Evolutionary conservation across 192 early-diverging fungal genomes (phyloP).

Genomic region (Allomyces javanicus): DNA sequence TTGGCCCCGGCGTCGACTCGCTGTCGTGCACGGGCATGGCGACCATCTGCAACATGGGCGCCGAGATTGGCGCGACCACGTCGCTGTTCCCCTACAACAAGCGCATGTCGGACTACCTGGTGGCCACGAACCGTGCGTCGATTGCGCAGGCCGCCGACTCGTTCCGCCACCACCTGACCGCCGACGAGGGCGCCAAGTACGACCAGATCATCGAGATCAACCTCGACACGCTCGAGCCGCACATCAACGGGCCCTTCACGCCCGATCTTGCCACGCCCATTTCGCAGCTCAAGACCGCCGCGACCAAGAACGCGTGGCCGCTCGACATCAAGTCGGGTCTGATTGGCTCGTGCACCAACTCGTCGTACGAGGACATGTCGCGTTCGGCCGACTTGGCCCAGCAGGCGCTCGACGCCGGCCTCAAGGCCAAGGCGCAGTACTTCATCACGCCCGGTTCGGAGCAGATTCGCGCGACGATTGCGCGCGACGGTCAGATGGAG

Average conservation of each 20-base stretch:
- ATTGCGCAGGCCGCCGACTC: conserved; percentile 60
- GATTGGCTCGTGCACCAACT: conserved; percentile 98
- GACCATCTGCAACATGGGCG: conserved; percentile 99
- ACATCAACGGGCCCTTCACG: conserved; percentile 95
- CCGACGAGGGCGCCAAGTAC: conserved; percentile 72
- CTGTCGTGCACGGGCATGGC: conserved; percentile 96
- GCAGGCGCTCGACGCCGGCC: conserved; percentile 58
- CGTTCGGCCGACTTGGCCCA: conserved; percentile 73
- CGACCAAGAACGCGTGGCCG: conserved; percentile 72
- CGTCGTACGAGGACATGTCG: conserved; percentile 92
- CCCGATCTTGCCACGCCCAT: conserved; percentile 86
- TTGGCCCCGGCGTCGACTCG: conserved; percentile 81
- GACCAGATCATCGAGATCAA: conserved; percentile 91
- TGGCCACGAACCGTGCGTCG: conserved; percentile 57
- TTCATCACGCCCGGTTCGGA: conserved; percentile 92
- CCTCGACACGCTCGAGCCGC: conserved; percentile 78
- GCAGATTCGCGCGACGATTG: conserved; percentile 91
- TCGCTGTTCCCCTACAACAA: conserved; percentile 88
- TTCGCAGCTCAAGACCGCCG: conserved; percentile 75
- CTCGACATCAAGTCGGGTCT: conserved; percentile 70
- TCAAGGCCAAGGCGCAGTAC: conserved; percentile 65
- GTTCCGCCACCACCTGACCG: conserved; percentile 72
- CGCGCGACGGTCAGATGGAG: conserved; percentile 68
- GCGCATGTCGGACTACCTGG: conserved; percentile 80
- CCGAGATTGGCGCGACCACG: conserved; percentile 94